Evolutionary conservation across 805 yeast genomes (phyloP), one percentile per base, ranked within the genome.

Genomic region (Candida tammaniensis): DNA sequence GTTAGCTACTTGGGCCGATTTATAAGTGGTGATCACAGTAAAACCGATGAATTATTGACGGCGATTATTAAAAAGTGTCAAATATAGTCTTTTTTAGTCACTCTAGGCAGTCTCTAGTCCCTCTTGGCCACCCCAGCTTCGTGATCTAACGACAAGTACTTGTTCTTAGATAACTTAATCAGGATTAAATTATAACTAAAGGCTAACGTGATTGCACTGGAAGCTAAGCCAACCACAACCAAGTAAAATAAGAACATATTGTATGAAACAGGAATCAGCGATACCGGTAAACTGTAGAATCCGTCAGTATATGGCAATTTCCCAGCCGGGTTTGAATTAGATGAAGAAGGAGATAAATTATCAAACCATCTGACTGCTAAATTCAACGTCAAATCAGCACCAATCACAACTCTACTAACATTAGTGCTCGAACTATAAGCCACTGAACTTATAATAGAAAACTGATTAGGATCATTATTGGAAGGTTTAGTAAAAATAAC

Each of bases 361-460:
- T 60, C 59, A 31, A 62, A 48, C 91, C 91, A 83, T 37, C 75
- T 64, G 13, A 76, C 71, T 17, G 80, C 76, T 41, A 83, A 68
- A 32, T 65, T 68, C 20, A 83, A 52, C 7, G 82, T 70, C 36
- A 83, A 59, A 17, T 60, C 55, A 46, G 80, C 84, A 13, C 88
- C 89, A 52, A 83, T 83, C 13, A 79, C 78, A 24, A 72, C 68
- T 40, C 83, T 67, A 2, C 81, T 70, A 4, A 80, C 71, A 47
- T 78, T 75, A 6, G 76, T 66, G n/a, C 83, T 76, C 5, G 83
- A 63, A 8, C 82, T 69, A 61, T 74, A 80, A 2, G 78, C 82
- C 22, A 73, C 55, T 2, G 79, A 77, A 27, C 80, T 68, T 14
- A 82, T 59, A 8, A 80, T 57, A 4, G 75, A 50, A 37, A 64